phyloP scores from a whole-genome alignment of 768 basidiomycete species.

The Sistotremastrum niveocremeum region DNA sequence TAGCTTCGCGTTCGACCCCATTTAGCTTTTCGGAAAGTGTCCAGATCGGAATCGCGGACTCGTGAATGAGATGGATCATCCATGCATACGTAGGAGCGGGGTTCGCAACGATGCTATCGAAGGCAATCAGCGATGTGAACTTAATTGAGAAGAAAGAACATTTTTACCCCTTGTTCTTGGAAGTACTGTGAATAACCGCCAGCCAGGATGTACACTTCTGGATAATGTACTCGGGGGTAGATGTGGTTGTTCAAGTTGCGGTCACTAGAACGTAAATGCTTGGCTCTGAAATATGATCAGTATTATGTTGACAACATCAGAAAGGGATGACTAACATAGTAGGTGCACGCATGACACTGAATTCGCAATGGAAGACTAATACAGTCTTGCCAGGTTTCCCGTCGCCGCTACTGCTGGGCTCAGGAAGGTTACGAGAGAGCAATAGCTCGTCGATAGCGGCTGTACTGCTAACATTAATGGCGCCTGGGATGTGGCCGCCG shows the following conservation, averaged over 20 bases:
- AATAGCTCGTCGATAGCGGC: slow-evolving; percentile 69
- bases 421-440: slow-evolving; percentile 44
- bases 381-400: slow-evolving; percentile 54
- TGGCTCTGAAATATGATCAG: slow-evolving; percentile 45
- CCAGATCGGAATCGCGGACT: slow-evolving; percentile 74
- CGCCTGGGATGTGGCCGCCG: slow-evolving; percentile 87
- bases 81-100: slow-evolving; percentile 81
- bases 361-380: slow-evolving; percentile 96
- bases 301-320: not conserved
- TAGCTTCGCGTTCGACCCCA: slow-evolving; percentile 87
- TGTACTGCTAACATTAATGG: slow-evolving; percentile 82
- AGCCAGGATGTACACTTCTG: slow-evolving; percentile 93
- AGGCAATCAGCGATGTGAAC: not conserved
- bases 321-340: slow-evolving; percentile 60
- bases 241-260: slow-evolving; percentile 75
- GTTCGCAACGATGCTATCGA: slow-evolving; percentile 50
- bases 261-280: slow-evolving; percentile 84
- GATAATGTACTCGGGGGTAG: slow-evolving; percentile 90
- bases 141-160: not conserved
- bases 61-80: slow-evolving; percentile 77
- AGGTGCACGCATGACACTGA: slow-evolving; percentile 88
- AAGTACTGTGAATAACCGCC: slow-evolving; percentile 92
- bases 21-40: slow-evolving; percentile 81
- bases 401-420: slow-evolving; percentile 65
- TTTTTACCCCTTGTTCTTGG: slow-evolving; percentile 37